Percentiles rank a stretch among this genome's conserved stretches.
Conservation (phyloP, 2,329 filamentous ascomycete genomes). For the Keithomyces neogunnii region DNA sequence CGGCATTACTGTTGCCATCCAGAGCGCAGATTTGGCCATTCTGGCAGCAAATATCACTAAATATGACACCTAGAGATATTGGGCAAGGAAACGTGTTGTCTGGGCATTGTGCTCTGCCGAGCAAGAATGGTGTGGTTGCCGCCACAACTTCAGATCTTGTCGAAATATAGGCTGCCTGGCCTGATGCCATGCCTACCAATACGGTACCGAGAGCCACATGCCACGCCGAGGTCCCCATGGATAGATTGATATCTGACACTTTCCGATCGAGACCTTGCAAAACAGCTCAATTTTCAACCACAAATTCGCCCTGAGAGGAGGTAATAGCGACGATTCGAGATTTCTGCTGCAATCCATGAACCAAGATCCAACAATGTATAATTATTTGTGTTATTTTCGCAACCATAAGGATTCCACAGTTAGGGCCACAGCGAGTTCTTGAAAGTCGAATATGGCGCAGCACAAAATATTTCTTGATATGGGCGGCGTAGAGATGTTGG, state of each 20-base stretch:
- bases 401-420: too few species aligned
- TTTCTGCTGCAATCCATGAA: too few species aligned
- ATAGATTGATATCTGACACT: neutral
- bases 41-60: constrained; percentile 42
- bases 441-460: too few species aligned
- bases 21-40: constrained; percentile 41
- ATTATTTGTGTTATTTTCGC: too few species aligned
- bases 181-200: neutral
- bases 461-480: too few species aligned
- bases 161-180: neutral
- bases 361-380: too few species aligned
- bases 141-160: neutral
- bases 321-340: too few species aligned
- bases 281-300: too few species aligned
- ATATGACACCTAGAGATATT: constrained; percentile 33
- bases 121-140: constrained; percentile 13
- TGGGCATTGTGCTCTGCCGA: constrained; percentile 31
- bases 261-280: neutral
- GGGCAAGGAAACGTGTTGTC: constrained; percentile 43
- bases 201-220: neutral
- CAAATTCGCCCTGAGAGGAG: too few species aligned
- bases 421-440: too few species aligned
- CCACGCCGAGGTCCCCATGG: neutral
- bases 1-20: constrained; percentile 38
- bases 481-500: too few species aligned